phyloP scores from a whole-genome alignment of 208 protist species.

The Trypanosoma cruzi region DNA sequence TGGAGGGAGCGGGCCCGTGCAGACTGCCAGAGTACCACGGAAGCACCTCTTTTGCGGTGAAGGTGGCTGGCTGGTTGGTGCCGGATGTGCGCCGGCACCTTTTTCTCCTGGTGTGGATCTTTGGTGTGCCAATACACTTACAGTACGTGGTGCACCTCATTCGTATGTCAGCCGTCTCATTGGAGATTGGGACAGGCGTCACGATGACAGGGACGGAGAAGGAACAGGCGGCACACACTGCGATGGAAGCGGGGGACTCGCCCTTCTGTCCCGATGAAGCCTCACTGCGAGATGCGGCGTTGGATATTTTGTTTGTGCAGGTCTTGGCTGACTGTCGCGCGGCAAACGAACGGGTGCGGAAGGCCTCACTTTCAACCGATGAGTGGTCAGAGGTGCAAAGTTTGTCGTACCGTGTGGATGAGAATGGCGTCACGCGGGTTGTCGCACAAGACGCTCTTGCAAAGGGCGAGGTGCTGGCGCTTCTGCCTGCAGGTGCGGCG shows the following conservation, averaged over 20 bases:
- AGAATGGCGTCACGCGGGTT: conserved; percentile 2
- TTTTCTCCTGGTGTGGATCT: conserved; percentile 70
- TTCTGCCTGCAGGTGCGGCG: conserved; percentile 17
- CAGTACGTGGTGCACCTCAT: conserved; percentile 58
- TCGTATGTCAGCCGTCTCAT: conserved; percentile 11
- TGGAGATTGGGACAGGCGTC: no score
- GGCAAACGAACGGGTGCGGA: conserved; percentile 20
- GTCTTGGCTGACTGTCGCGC: conserved; percentile 32
- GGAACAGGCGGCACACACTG: neutral
- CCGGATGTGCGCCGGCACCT: conserved; percentile 54
- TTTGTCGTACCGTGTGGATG: conserved; percentile 7
- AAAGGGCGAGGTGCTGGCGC: conserved; percentile 26
- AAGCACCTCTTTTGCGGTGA: conserved; percentile 14
- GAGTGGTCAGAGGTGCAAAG: conserved; percentile 17
- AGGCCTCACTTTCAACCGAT: neutral
- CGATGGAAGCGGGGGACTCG: neutral
- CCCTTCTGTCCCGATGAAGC: neutral
- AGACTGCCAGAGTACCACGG: neutral
- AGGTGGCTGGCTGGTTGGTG: conserved; percentile 28
- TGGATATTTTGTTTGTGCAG: conserved; percentile 30
- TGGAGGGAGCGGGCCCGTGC: neutral
- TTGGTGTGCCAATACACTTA: conserved; percentile 60
- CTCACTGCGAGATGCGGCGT: conserved; percentile 1
- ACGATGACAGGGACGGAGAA: neutral
- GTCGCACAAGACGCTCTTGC: neutral